Conservation (phyloP, 805 yeast species). For the Ogataea zsoltii region DNA sequence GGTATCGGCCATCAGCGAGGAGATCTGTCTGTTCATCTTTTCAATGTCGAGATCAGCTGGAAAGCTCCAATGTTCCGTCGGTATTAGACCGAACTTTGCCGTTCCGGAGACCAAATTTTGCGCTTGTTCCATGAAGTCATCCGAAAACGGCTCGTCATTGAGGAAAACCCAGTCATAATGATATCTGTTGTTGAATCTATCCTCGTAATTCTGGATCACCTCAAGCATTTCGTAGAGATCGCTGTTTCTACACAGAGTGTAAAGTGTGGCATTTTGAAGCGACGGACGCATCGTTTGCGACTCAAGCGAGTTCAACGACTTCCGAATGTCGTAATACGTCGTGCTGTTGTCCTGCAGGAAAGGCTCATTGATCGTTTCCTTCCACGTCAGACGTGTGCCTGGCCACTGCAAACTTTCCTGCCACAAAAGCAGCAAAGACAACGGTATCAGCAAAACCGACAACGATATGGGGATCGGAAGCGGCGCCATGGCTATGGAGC, state of each 20-base stretch:
- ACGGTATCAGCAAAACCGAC: background rate
- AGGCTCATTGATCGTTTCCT: too few relatives aligned
- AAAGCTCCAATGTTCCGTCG: constrained; percentile 64
- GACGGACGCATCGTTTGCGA: background rate
- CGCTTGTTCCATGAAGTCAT: constrained; percentile 52
- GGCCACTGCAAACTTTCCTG: background rate
- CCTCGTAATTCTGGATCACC: constrained; percentile 64
- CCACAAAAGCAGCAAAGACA: background rate
- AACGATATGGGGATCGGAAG: background rate
- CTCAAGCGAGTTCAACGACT: background rate
- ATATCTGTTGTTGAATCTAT: constrained; percentile 59
- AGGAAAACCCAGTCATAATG: constrained; percentile 81
- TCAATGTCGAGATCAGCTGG: constrained; percentile 43
- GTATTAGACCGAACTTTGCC: constrained; percentile 62
- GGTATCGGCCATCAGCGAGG: constrained; percentile 22
- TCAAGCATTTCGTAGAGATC: constrained; percentile 59
- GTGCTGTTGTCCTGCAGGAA: background rate
- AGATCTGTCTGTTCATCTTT: constrained; percentile 22
- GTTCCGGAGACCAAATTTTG: constrained; percentile 56
- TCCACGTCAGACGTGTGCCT: too few relatives aligned
- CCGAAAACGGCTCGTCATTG: constrained; percentile 65
- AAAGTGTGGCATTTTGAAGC: constrained; percentile 57
- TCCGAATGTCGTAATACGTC: constrained; percentile 24
- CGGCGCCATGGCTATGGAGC: background rate
- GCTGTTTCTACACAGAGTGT: constrained; percentile 67